phyloP scores from a whole-genome alignment of 2,329 filamentous ascomycete species.

The Aureobasidium sp. region DNA sequence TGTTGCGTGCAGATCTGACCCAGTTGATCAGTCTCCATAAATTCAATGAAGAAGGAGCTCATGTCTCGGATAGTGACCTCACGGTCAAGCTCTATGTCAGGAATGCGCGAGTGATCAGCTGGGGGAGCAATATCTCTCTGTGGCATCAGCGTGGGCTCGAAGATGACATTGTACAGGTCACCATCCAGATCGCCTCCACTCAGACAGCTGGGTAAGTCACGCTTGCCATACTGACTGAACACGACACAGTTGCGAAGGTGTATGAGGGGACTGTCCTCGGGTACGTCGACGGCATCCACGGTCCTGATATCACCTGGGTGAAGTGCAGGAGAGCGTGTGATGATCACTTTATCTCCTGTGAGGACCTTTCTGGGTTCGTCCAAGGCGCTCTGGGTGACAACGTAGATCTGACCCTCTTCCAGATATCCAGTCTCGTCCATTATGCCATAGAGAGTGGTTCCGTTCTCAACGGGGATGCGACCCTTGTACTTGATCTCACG shows the following conservation, averaged over 20 bases:
- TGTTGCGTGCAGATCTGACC: constrained; percentile 36
- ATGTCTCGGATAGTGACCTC: constrained; percentile 58
- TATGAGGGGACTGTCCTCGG: constrained; percentile 51
- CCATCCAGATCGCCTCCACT: constrained; percentile 80
- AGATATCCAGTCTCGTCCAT: constrained; percentile 73
- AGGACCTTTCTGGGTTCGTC: constrained; percentile 25
- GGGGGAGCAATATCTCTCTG: constrained; percentile 39
- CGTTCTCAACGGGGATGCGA: constrained; percentile 61
- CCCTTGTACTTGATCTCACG: constrained; percentile 70
- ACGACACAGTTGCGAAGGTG: constrained; percentile 64
- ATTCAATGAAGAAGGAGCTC: constrained; percentile 70
- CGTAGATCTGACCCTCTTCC: constrained; percentile 58
- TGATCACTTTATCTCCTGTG: constrained; percentile 42
- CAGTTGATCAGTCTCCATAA: constrained; percentile 50
- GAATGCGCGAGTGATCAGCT: constrained; percentile 60
- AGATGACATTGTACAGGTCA: constrained; percentile 74
- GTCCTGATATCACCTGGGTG: constrained; percentile 74
- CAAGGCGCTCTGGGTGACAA: constrained; percentile 44
- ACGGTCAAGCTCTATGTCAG: constrained; percentile 52
- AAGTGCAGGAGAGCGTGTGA: constrained; percentile 73
- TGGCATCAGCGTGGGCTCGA: constrained; percentile 49
- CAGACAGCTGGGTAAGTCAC: constrained; percentile 70
- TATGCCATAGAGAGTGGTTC: constrained; percentile 70
- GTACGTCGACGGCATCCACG: constrained; percentile 52
- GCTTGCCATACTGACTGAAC: constrained; percentile 61